Evolutionary conservation across 1,284 basidiomycete genomes (phyloP).

Genomic region (Tetrapyrgos nigripes): DNA sequence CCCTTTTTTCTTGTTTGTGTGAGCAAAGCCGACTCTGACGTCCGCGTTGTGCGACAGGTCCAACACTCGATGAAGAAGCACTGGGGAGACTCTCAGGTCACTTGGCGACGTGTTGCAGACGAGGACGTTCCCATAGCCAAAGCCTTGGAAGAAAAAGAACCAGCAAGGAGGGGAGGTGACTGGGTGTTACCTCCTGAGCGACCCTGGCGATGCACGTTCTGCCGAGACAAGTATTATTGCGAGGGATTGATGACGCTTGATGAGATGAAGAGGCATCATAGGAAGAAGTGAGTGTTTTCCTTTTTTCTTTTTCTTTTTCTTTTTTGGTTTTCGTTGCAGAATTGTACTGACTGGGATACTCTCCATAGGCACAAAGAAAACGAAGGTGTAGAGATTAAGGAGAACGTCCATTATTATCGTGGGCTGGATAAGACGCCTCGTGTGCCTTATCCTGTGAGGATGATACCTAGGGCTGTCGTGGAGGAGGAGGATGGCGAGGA

Average conservation of each 20-base stretch:
- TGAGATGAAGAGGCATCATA: constrained; percentile 24
- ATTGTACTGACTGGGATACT: neutral
- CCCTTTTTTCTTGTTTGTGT: neutral
- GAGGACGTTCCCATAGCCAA: constrained; percentile 30
- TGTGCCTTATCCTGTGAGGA: constrained; percentile 8
- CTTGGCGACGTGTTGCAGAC: constrained; percentile 34
- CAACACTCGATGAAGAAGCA: constrained; percentile 37
- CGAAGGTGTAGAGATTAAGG: neutral
- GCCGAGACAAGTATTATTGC: constrained; percentile 27
- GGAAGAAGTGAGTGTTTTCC: constrained; percentile 6
- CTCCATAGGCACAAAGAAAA: neutral
- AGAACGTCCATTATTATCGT: constrained; percentile 10
- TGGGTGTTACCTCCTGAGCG: constrained; percentile 10
- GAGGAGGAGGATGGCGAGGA: too few species aligned
- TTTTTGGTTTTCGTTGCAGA: too few species aligned
- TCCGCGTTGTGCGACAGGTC: constrained; percentile 28
- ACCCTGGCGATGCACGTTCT: constrained; percentile 36
- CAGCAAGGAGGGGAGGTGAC: too few species aligned
- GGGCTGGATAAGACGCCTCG: constrained; percentile 10
- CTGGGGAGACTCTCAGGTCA: constrained; percentile 32
- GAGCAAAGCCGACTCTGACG: neutral
- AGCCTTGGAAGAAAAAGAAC: constrained; percentile 22
- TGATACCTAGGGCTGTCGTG: constrained; percentile 7
- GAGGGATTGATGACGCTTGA: constrained; percentile 26
- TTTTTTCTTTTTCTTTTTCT: neutral